These are phyloP conservation scores for Saitozyma sp. DNA, from an alignment of 768 basidiomycete species.

Conservation along the genomic window DNA sequence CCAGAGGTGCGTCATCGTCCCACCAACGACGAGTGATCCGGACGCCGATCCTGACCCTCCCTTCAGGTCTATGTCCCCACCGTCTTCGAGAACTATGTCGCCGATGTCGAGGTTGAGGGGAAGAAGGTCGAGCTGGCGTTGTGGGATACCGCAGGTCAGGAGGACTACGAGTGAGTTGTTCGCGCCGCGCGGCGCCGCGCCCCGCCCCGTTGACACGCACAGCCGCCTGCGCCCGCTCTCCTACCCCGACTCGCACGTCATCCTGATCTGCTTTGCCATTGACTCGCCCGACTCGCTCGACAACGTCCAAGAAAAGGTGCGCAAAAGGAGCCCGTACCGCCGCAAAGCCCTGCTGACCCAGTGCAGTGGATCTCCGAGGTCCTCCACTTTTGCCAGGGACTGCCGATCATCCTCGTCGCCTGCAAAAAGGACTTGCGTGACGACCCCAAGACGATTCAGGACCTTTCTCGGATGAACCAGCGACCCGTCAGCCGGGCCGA, in stretches of 20 bases:
- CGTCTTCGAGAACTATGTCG: conserved; percentile 99
- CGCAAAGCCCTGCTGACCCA: background rate
- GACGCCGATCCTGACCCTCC: no score
- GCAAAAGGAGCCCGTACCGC: background rate
- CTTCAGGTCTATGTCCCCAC: conserved; percentile 95
- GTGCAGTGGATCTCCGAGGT: conserved; percentile 96
- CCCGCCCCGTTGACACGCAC: background rate
- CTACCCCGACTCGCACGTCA: conserved; percentile 99
- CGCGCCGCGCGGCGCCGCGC: no score
- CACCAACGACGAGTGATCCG: no score
- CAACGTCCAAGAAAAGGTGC: conserved; percentile 99
- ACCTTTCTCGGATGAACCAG: conserved; percentile 90
- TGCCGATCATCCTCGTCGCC: conserved; percentile 95
- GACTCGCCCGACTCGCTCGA: conserved; percentile 97
- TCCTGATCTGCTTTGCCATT: conserved; percentile 97
- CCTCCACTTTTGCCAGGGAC: conserved; percentile 90
- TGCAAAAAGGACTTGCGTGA: conserved; percentile 98
- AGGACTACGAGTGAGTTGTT: conserved; percentile 75
- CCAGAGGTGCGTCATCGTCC: conserved; percentile 37
- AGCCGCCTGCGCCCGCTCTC: conserved; percentile 88
- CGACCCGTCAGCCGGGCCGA: conserved; percentile 68
- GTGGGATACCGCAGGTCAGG: conserved; percentile 99
- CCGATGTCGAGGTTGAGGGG: conserved; percentile 96
- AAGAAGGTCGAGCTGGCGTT: conserved; percentile 97
- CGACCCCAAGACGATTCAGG: conserved; percentile 88